Base-by-base conservation (phyloP, 352 stramenopile genomes). In the Globisporangium recalcitrans region DNA sequence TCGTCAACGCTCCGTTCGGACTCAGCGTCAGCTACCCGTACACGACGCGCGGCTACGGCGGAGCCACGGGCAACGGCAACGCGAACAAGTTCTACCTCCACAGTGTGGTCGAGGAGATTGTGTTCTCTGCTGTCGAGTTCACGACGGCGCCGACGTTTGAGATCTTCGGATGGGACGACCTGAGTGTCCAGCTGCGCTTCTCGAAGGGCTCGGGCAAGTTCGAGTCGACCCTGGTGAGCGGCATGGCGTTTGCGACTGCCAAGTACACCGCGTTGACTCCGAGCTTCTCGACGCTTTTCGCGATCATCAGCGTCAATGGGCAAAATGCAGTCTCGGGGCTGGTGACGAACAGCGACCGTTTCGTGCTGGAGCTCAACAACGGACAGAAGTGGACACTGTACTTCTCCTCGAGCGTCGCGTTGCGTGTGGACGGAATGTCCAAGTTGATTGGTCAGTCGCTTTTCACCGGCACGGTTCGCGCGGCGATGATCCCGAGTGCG, bases 231-330 rank as follows among this genome's bases (percentile, higher is more conserved):
- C 66, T 91, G 19, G 74, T 81, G 16, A 86, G 74, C 51, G 82
- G 79, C 48, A 91, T 91, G 82, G 82, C 78, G 3, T 88, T 78
- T 40, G 63, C 78, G n/a, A 82, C 78, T 2, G 73, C 71, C 53
- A 80, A 65, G 58, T 90, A 85, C 65, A 53, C 64, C 19, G 59
- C 46, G 13, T 63, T 90, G 4, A 80, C 71, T 24, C 82, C 80
- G 19, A 63, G 59, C 27, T 75, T 91, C 49, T 56, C 61, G 56
- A 73, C 73, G 4, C 49, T 72, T 9, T 71, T 80, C 57, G 71
- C 70, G 26, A 81, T 90, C n/a, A 57, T 67, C 26, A 65, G 63
- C 11, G 75, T 90, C 66, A 90, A 90, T 40, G 74, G 70, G 13
- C 22, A 71, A 21, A 21, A 10, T 6, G 46, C 49, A 1, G 40